These are phyloP conservation scores for Rusavskia elegans DNA, from an alignment of 495 filamentous ascomycete species.

Conservation along the genomic window DNA sequence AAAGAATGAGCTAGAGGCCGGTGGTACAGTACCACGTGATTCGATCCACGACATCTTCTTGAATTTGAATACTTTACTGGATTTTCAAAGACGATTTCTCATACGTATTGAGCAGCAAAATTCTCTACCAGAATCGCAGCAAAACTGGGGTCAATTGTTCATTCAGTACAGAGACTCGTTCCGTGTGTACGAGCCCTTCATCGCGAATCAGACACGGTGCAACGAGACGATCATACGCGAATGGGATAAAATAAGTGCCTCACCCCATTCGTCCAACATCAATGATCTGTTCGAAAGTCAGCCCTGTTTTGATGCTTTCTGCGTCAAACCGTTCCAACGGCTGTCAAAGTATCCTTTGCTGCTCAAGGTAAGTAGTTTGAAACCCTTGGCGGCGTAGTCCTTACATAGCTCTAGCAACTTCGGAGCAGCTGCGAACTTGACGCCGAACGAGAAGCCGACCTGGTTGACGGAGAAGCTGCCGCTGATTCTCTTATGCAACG, in stretches of 20 bases:
- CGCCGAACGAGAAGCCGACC: slow-evolving; percentile 48
- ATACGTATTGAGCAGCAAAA: slow-evolving; percentile 95
- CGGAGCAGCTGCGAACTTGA: slow-evolving; percentile 63
- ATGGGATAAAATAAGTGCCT: slow-evolving; percentile 38
- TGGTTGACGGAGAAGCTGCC: slow-evolving; percentile 54
- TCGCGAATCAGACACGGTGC: slow-evolving; percentile 65
- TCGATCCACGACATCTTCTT: slow-evolving; percentile 88
- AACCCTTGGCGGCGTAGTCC: background rate
- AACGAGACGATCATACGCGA: slow-evolving; percentile 31
- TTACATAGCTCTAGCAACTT: slow-evolving; percentile 44
- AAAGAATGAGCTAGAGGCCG: slow-evolving; percentile 78
- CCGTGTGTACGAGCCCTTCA: slow-evolving; percentile 86
- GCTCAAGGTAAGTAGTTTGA: slow-evolving; percentile 47
- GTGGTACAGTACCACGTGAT: slow-evolving; percentile 76
- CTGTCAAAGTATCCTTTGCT: slow-evolving; percentile 88
- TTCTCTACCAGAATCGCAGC: slow-evolving; percentile 53
- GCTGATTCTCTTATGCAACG: slow-evolving; percentile 61
- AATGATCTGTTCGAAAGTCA: slow-evolving; percentile 47
- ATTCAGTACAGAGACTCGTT: slow-evolving; percentile 65
- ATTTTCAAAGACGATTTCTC: slow-evolving; percentile 87
- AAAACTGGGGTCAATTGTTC: slow-evolving; percentile 88
- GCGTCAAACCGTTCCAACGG: slow-evolving; percentile 92
- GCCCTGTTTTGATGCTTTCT: slow-evolving; percentile 61
- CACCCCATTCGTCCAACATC: slow-evolving; percentile 37
- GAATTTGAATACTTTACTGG: slow-evolving; percentile 83